Conservation (phyloP, 169 alveolate genomes). For the Babesia ovis region DNA sequence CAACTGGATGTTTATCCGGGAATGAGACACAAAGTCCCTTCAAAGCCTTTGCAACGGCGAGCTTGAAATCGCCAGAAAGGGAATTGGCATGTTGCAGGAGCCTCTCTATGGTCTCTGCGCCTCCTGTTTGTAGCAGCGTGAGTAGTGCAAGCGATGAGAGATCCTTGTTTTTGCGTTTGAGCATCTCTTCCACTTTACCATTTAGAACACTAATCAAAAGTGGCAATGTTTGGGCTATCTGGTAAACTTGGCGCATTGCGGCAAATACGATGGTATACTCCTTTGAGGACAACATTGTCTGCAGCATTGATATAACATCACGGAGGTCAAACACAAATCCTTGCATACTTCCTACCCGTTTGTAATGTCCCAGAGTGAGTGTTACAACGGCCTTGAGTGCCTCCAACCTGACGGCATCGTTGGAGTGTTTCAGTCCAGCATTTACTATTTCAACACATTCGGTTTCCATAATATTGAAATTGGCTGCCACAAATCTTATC, state of each 20-base stretch:
- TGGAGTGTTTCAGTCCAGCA: conserved; percentile 13
- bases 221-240: conserved; percentile 70
- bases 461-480: conserved; percentile 28
- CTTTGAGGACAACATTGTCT: conserved; percentile 34
- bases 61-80: conserved; percentile 85
- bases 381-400: conserved; percentile 56
- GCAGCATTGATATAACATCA: conserved; percentile 13
- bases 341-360: conserved; percentile 18
- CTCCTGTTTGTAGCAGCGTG: conserved; percentile 93
- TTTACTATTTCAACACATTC: conserved; percentile 31
- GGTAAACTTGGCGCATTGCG: conserved; percentile 68
- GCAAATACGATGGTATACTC: conserved; percentile 44
- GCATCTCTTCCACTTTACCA: conserved; percentile 88
- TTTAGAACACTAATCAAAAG: conserved; percentile 53
- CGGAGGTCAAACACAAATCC: conserved; percentile 39
- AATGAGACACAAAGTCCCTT: conserved; percentile 89
- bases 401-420: conserved; percentile 45
- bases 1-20: conserved; percentile 89
- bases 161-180: conserved; percentile 87
- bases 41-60: conserved; percentile 90
- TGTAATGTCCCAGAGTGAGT: conserved; percentile 14
- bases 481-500: conserved; percentile 44
- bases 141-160: conserved; percentile 94
- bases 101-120: conserved; percentile 91
- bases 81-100: conserved; percentile 83